Percentiles rank a stretch among this genome's conserved stretches.
Conservation (phyloP, 2,329 filamentous ascomycete genomes). For the Endoconidiophora laricicola region DNA sequence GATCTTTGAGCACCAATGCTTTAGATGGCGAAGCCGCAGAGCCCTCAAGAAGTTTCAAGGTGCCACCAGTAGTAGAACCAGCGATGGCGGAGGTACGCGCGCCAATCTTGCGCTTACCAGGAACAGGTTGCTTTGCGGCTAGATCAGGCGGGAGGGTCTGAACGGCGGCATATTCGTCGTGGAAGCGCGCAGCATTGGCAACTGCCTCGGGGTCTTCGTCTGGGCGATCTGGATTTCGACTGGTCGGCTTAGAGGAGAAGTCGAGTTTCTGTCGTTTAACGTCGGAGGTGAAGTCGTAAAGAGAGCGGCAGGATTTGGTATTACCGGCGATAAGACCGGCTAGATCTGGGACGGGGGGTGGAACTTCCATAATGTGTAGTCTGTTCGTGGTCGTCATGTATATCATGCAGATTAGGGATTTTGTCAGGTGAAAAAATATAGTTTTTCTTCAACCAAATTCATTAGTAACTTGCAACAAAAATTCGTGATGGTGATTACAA, state of each 20-base stretch:
- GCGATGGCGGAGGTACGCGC: neutral
- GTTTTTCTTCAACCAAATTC: neutral
- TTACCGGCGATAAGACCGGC: slow-evolving; percentile 12
- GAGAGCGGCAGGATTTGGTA: slow-evolving; percentile 9
- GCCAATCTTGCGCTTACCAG: slow-evolving; percentile 9
- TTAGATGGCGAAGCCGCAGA: slow-evolving; percentile 22
- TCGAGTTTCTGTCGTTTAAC: slow-evolving; percentile 25
- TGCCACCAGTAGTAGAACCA: slow-evolving; percentile 20
- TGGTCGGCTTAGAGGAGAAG: slow-evolving; percentile 15
- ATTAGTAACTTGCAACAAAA: neutral
- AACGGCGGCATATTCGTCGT: slow-evolving; percentile 61
- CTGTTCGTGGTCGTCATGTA: neutral
- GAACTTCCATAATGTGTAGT: slow-evolving; percentile 5
- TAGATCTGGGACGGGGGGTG: slow-evolving; percentile 8
- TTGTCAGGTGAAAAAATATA: too few species aligned
- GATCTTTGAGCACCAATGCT: slow-evolving; percentile 1
- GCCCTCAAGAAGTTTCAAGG: slow-evolving; percentile 25
- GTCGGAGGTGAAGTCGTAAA: slow-evolving; percentile 14
- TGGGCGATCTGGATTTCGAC: neutral
- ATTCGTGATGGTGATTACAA: neutral
- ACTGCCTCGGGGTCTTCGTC: slow-evolving; percentile 8
- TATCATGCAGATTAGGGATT: too few species aligned
- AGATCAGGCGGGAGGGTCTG: slow-evolving; percentile 61
- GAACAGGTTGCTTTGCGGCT: slow-evolving; percentile 56
- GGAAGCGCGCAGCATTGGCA: slow-evolving; percentile 33